Evolutionary conservation across 805 yeast genomes (phyloP), one percentile per base, ranked within the genome.

Genomic region (Candida arabinofermentans): DNA sequence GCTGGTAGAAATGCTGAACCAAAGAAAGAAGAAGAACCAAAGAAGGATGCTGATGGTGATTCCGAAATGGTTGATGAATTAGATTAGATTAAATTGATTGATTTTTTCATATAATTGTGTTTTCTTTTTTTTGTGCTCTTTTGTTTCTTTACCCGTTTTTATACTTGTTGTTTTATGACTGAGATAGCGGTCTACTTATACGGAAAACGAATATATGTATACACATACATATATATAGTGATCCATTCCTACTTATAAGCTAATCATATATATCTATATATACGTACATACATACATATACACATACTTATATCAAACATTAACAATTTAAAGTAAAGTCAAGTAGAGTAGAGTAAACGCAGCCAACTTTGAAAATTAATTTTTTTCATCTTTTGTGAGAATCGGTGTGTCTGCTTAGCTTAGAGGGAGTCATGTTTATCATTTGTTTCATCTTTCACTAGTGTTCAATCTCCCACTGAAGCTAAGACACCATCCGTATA

Each of bases 1-100:
- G 93, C 88, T 53, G 80, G 79, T 56, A 80, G 86, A 77, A 79
- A 77, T 61, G 83, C 59, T 26, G 51, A 55, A 40, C n/a, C n/a
- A n/a, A n/a, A n/a, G n/a, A n/a, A n/a, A n/a, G n/a, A n/a, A n/a
- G 46, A 58, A 34, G 46, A 58, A 36, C 68, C 67, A 50, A 71
- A 67, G 60, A 65, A 42, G 55, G 64, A 49, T 37, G 40, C 50
- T 14, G 71, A 65, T 26, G 67, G 64, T 40, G 67, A 65, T 53
- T 64, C 60, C 37, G 55, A 57, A 36, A 66, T 66, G 71, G 58
- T 38, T 19, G 56, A 53, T 14, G 54, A 51, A 37, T 40, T 53
- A 26, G 57, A 53, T 41, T 49, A 47, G 44, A 43, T 39, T 14
- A 10, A 9, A 5, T 27, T 17, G 9, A 17, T 16, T 24, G 18